Evolutionary conservation across 495 filamentous ascomycete species (phyloP).

Genomic region (Neurospora sp.): DNA sequence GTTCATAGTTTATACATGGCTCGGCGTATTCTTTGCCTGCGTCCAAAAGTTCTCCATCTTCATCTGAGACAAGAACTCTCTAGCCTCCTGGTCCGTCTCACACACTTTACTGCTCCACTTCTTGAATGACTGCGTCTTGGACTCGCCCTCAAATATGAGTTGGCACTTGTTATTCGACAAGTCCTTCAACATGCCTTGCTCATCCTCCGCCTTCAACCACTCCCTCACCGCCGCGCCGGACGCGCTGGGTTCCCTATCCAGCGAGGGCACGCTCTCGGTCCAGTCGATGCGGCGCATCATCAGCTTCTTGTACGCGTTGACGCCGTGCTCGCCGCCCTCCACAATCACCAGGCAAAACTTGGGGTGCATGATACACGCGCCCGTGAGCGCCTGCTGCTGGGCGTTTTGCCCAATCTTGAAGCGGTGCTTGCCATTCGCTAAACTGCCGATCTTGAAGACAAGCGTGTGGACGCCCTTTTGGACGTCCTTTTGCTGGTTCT

Average conservation of each 20-base stretch:
- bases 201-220: slow-evolving; percentile 71
- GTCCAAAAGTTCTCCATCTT: slow-evolving; percentile 97
- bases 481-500: slow-evolving; percentile 80
- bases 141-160: slow-evolving; percentile 80
- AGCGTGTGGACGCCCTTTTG: slow-evolving; percentile 71
- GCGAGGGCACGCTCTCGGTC: slow-evolving; percentile 74
- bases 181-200: slow-evolving; percentile 69
- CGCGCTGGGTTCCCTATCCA: slow-evolving; percentile 39
- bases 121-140: slow-evolving; percentile 65
- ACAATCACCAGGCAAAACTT: slow-evolving; percentile 81
- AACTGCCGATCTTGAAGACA: slow-evolving; percentile 79
- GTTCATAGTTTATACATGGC: not conserved
- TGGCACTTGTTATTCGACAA: slow-evolving; percentile 67
- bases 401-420: slow-evolving; percentile 90
- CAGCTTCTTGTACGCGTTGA: slow-evolving; percentile 70
- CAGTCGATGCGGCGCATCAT: slow-evolving; percentile 91
- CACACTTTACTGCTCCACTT: slow-evolving; percentile 79
- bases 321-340: slow-evolving; percentile 75
- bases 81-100: slow-evolving; percentile 80
- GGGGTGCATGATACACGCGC: slow-evolving; percentile 81
- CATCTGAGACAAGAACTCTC: slow-evolving; percentile 61
- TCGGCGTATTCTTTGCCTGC: slow-evolving; percentile 56
- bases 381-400: slow-evolving; percentile 74
- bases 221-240: slow-evolving; percentile 37
- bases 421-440: slow-evolving; percentile 82